These are phyloP conservation scores for Metschnikowia noctiluminum DNA, from an alignment of 805 yeast species.

Conservation along the genomic window DNA sequence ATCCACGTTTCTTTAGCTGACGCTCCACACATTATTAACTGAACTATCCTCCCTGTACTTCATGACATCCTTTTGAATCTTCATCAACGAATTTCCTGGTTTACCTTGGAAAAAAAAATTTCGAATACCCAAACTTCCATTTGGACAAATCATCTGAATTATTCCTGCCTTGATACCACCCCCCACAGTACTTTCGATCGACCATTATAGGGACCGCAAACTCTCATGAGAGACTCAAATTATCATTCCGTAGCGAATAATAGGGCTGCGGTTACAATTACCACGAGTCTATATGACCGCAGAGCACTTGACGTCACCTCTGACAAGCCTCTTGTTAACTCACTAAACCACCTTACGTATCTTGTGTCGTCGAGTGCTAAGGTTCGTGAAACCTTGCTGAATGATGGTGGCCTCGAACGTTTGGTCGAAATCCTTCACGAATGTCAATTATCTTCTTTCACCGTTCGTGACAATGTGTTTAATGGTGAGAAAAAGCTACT, in stretches of 20 bases:
- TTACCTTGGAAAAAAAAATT: neutral
- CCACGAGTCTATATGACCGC: conserved; percentile 85
- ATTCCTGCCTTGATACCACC: conserved; percentile 2
- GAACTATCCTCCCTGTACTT: neutral
- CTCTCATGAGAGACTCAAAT: conserved; percentile 73
- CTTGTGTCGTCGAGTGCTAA: conserved; percentile 81
- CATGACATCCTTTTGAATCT: conserved; percentile 6
- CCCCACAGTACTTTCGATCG: neutral
- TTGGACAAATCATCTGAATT: neutral
- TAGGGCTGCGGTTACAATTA: conserved; percentile 88
- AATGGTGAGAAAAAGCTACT: conserved; percentile 46
- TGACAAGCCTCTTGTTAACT: conserved; percentile 86
- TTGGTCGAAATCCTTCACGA: conserved; percentile 81
- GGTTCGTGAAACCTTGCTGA: conserved; percentile 84
- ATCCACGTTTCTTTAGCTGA: neutral
- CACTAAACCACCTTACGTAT: conserved; percentile 84
- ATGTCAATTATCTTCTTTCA: conserved; percentile 49
- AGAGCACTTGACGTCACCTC: conserved; percentile 89
- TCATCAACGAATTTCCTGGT: neutral
- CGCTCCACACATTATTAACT: neutral
- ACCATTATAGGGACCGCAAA: neutral
- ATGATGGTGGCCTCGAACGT: conserved; percentile 90
- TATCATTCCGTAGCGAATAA: conserved; percentile 74
- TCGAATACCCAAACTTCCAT: neutral
- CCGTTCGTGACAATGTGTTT: conserved; percentile 28